Evolutionary conservation across 768 basidiomycete genomes (phyloP).

Genomic region (Hebeloma cylindrosporum): DNA sequence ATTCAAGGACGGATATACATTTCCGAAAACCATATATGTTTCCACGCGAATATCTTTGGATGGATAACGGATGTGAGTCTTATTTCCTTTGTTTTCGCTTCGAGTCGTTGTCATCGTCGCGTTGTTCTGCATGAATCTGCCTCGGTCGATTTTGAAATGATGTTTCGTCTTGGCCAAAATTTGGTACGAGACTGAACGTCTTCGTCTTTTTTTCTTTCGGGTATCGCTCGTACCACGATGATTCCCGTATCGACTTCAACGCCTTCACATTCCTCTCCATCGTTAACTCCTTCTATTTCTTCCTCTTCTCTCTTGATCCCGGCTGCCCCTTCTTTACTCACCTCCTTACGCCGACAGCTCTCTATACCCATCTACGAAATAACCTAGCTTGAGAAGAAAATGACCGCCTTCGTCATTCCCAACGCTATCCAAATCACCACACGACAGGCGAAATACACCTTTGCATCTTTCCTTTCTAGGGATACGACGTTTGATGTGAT

Average conservation of each 20-base stretch:
- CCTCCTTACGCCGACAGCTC: slow-evolving; percentile 13
- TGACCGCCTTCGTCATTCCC: slow-evolving; percentile 97
- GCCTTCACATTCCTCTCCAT: not conserved
- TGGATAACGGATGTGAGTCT: slow-evolving; percentile 92
- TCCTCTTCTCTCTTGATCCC: slow-evolving; percentile 1
- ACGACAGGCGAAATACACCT: slow-evolving; percentile 80
- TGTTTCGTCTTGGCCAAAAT: not conserved
- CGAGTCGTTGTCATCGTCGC: not conserved
- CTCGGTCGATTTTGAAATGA: not conserved
- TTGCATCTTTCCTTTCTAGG: slow-evolving; percentile 94
- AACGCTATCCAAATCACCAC: slow-evolving; percentile 94
- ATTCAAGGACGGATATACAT: slow-evolving; percentile 96
- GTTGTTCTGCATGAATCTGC: not conserved
- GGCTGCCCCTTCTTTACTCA: slow-evolving; percentile 5
- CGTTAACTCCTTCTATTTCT: not conserved
- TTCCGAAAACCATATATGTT: slow-evolving; percentile 99
- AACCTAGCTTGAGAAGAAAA: slow-evolving; percentile 86
- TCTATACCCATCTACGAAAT: slow-evolving; percentile 56
- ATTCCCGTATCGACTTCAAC: not conserved
- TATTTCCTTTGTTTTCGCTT: slow-evolving; percentile 3
- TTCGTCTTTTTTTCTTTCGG: not conserved
- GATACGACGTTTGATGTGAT: slow-evolving; percentile 97
- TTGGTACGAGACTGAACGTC: not conserved
- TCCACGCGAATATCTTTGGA: slow-evolving; percentile 98
- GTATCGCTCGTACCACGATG: not conserved